Evolutionary conservation across 2,329 filamentous ascomycete species (phyloP).

Genomic region (Daldinia sp.): DNA sequence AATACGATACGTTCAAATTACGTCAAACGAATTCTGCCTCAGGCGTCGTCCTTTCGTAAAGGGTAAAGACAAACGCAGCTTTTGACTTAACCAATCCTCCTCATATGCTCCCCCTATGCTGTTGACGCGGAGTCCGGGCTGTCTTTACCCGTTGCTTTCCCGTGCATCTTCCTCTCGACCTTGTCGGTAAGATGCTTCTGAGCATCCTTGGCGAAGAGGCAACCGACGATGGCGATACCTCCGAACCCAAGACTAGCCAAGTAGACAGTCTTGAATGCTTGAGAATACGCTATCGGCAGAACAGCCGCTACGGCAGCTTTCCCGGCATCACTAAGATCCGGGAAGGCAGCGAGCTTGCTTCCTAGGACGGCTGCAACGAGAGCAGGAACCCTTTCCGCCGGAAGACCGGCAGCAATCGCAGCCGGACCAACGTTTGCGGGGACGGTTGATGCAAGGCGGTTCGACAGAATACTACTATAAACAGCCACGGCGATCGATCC

Average conservation of each 20-base stretch:
- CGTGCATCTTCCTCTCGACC: constrained; percentile 48
- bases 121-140: constrained; percentile 4
- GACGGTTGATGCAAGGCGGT: constrained; percentile 49
- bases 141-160: constrained; percentile 23
- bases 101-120: constrained; percentile 5
- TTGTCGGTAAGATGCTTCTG: constrained; percentile 47
- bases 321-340: constrained; percentile 46
- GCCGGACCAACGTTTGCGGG: constrained; percentile 48
- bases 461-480: constrained; percentile 51
- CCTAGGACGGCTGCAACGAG: constrained; percentile 48
- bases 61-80: neutral
- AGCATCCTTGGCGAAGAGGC: constrained; percentile 49
- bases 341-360: constrained; percentile 43
- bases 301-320: constrained; percentile 45
- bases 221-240: constrained; percentile 49
- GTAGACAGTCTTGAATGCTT: constrained; percentile 53
- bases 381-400: constrained; percentile 42
- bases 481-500: constrained; percentile 51
- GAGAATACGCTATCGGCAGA: constrained; percentile 49
- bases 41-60: neutral
- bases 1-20: neutral
- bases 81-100: neutral
- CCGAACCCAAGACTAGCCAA: constrained; percentile 51
- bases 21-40: neutral
- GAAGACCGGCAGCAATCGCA: constrained; percentile 49